Base-by-base conservation (phyloP, 352 stramenopile genomes). In the Globisporangium cederbergense region DNA sequence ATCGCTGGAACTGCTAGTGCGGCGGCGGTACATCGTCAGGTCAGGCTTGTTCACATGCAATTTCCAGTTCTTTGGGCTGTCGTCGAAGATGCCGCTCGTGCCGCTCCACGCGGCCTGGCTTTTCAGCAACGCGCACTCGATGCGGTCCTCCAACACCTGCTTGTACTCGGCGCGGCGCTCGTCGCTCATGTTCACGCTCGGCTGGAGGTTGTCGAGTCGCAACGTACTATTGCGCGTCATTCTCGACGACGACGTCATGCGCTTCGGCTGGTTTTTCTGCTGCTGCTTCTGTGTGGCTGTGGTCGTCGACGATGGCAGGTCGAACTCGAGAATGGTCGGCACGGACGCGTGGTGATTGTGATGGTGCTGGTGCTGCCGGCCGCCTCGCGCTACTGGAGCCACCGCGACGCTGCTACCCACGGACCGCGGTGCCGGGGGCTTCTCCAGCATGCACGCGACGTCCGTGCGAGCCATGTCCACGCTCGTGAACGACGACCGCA, bases 51-150 rank as follows among this genome's bases (percentile, higher is more conserved):
- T 68, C 30, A 70, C 73, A 63, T 87, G 79, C n/a, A 89, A 70
- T 51, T 89, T 89, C 79, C 79, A 89, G 42, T 78, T 68, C 68
- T 83, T 81, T 3, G 75, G 77, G 62, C 81, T 69, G 63, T 86
- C 79, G 63, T 83, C 78, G 38, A 86, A 83, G 56, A 88, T 84
- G 56, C 82, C 77, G 61, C 80, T 82, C 47, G 67, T 80, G 45
- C 78, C 78, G 62, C 83, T 71, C 78, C 78, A 88, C 42, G 78
- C 78, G 4, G 78, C 78, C 52, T 74, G 73, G 18, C 72, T 74
- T 60, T 83, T 82, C 20, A 65, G 63, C 55, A 86, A 65, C 36
- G 66, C 70, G 30, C 60, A 59, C 8, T 65, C 67, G 54, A 86
- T 83, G 59, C 80, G 70, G 28, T 30, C 58, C 51, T 88, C 77